phyloP scores from a whole-genome alignment of 2,329 filamentous ascomycete genomes.

The Colletotrichum plurivorum region DNA sequence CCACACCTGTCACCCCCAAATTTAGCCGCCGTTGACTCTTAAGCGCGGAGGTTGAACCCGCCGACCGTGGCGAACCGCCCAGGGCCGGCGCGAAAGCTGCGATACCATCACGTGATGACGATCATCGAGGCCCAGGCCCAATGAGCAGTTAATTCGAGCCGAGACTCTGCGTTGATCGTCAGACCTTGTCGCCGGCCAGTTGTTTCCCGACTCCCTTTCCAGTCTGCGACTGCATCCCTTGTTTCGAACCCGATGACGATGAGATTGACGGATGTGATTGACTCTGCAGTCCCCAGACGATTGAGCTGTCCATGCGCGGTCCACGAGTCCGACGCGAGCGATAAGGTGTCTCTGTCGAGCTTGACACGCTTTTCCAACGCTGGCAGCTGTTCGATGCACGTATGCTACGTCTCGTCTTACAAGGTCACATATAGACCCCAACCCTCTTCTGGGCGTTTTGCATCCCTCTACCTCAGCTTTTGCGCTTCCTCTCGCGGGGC shows the following conservation, averaged over 20 bases:
- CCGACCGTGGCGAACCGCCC: constrained; percentile 28
- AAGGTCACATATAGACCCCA: constrained; percentile 36
- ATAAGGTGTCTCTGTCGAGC: constrained; percentile 11
- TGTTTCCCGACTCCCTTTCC: constrained; percentile 17
- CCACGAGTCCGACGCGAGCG: constrained; percentile 15
- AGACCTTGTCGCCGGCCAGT: constrained; percentile 32
- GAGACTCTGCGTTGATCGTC: constrained; percentile 4
- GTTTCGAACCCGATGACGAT: constrained; percentile 25
- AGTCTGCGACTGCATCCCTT: constrained; percentile 34
- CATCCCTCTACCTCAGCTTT: neutral
- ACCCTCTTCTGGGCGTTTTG: constrained; percentile 1
- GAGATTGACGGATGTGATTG: constrained; percentile 33
- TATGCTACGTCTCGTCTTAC: constrained; percentile 10
- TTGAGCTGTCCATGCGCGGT: constrained; percentile 1
- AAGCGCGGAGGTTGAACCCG: constrained; percentile 35
- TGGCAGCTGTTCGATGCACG: constrained; percentile 24
- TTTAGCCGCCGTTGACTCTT: constrained; percentile 34
- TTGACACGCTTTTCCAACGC: constrained; percentile 36
- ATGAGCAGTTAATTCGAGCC: constrained; percentile 8
- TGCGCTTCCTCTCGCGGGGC: neutral
- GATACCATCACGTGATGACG: constrained; percentile 32
- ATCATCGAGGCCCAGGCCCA: constrained; percentile 20
- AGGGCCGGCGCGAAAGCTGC: constrained; percentile 11
- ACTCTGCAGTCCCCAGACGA: constrained; percentile 26
- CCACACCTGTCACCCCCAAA: constrained; percentile 16